These are phyloP conservation scores for Fusarium kyushuense DNA, from an alignment of 2,329 filamentous ascomycete species.

Conservation along the genomic window DNA sequence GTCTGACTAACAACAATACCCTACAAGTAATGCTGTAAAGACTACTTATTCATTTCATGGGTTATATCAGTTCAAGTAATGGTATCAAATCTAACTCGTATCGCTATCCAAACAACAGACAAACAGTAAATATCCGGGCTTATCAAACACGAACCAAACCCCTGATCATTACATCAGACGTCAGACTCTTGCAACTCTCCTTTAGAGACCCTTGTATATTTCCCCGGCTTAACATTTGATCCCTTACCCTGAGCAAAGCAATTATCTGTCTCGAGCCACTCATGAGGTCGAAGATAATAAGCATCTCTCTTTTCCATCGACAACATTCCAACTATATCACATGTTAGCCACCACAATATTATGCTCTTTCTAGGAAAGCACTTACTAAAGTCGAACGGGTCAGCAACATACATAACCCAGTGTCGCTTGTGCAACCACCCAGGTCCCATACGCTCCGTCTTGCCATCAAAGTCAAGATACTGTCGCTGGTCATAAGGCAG, in stretches of 20 bases:
- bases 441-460: conserved; percentile 49
- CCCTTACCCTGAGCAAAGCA: conserved; percentile 43
- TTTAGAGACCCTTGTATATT: conserved; percentile 27
- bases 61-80: background rate
- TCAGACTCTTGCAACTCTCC: conserved; percentile 8
- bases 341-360: background rate
- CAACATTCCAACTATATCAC: conserved; percentile 35
- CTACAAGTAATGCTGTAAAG: background rate
- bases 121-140: background rate
- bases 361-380: background rate
- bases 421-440: conserved; percentile 45
- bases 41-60: background rate
- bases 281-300: conserved; percentile 38
- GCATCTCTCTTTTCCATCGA: conserved; percentile 42
- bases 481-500: conserved; percentile 55
- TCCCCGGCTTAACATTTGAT: conserved; percentile 29
- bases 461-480: conserved; percentile 57
- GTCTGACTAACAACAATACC: background rate
- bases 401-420: conserved; percentile 33
- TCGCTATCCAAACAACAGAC: background rate
- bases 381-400: conserved; percentile 42
- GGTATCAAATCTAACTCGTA: conserved; percentile 4
- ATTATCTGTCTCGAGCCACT: conserved; percentile 39
- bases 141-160: conserved; percentile 3
- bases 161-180: conserved; percentile 25